phyloP scores from a whole-genome alignment of 441 rosid species.

The Populus hybrid region DNA sequence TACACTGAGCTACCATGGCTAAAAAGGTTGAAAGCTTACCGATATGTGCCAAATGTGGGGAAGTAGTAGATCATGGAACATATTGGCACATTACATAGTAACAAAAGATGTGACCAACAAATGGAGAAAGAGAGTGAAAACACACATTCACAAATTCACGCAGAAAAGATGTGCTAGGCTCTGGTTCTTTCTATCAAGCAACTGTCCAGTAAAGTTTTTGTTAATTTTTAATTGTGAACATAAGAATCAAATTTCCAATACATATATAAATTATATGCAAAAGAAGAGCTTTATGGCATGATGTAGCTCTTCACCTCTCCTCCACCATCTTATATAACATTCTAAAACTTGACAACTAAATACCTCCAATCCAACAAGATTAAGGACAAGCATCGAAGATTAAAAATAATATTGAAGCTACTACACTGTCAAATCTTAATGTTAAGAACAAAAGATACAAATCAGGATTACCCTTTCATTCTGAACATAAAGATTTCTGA shows the following conservation, averaged over 20 bases:
- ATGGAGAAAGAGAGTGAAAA: neutral
- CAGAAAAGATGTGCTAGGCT: neutral
- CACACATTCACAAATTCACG: neutral
- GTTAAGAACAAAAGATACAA: neutral
- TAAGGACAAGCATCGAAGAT: neutral
- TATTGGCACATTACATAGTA: neutral
- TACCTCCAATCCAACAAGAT: neutral
- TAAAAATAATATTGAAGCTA: slow-evolving; percentile 6
- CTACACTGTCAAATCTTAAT: neutral
- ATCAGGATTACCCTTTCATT: slow-evolving; percentile 81
- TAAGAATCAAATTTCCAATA: neutral
- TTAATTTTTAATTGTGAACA: neutral
- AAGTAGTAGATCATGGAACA: neutral
- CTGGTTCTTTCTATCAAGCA: neutral
- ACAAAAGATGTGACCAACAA: neutral
- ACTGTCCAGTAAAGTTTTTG: neutral
- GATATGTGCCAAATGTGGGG: neutral
- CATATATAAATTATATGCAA: neutral
- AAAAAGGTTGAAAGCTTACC: neutral
- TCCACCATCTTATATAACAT: neutral
- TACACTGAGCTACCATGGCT: slow-evolving; percentile 1
- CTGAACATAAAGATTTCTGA: slow-evolving; percentile 82
- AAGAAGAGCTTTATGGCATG: slow-evolving; percentile 1
- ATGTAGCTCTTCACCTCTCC: neutral
- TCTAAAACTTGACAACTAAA: neutral